A percentile compares a stretch with the other conserved stretches of the same genome.
Evolutionary conservation across 2,329 filamentous ascomycete genomes (phyloP).

Genomic region (Beauveria bassiana): DNA sequence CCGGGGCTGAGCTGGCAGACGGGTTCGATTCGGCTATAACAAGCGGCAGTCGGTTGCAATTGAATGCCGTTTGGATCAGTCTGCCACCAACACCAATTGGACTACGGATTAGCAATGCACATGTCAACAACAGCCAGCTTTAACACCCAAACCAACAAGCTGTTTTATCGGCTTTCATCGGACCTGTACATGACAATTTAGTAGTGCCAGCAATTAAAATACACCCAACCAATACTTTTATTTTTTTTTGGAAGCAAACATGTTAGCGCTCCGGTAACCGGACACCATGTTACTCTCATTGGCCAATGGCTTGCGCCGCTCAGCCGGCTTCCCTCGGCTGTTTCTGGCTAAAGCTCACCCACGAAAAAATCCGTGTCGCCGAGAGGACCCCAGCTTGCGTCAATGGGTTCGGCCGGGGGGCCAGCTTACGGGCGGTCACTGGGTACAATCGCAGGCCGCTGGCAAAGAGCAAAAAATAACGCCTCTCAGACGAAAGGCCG

Average conservation of each 20-base stretch:
- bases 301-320: conserved; percentile 8
- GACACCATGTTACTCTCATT: neutral
- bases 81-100: neutral
- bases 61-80: neutral
- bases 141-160: neutral
- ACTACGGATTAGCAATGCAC: neutral
- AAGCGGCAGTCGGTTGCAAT: conserved; percentile 1
- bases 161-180: too few relatives aligned
- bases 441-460: neutral
- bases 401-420: neutral
- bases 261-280: neutral
- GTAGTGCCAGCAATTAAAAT: too few relatives aligned
- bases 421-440: conserved; percentile 5
- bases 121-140: neutral
- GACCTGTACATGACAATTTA: too few relatives aligned
- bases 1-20: neutral
- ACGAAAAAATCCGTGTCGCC: conserved; percentile 11
- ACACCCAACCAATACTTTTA: too few relatives aligned
- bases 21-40: neutral
- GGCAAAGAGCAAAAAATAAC: neutral
- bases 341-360: conserved; percentile 5
- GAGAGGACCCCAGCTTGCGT: conserved; percentile 7
- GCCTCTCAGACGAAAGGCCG: neutral
- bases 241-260: too few relatives aligned
- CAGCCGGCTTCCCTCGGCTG: conserved; percentile 13